Base-by-base conservation (phyloP, 2,329 filamentous ascomycete genomes). In the Colletotrichum sansevieriae region DNA sequence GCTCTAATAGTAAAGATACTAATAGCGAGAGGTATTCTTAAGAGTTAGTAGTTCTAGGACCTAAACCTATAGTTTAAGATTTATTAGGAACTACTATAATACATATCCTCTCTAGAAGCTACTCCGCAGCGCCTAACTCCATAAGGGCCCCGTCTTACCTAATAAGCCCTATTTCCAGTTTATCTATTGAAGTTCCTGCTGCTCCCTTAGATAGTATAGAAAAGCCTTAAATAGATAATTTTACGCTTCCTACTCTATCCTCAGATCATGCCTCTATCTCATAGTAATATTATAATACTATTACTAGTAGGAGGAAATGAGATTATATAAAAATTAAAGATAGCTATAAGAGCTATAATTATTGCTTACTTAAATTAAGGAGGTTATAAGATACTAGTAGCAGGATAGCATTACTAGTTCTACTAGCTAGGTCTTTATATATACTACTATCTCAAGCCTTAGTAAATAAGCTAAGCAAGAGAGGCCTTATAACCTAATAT, bases 211-310 rank as follows among this genome's bases (percentile, higher is more conserved):
- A 12, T 9, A 18, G 49, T 6, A 10, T 55, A 12, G 18, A 22
- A 63, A 13, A 25, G 39, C 39, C 60, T 55, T 25, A 47, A 55
- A 55, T 25, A 55, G n/a, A 29, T 41, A 18, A 12, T 47, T 61
- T 63, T n/a, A 9, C 29, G 15, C n/a, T 63, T 15, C 51, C 60
- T 56, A 47, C 60, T 3, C 51, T 22, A 56, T 33, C 49, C 22
- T 63, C 51, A 12, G 7, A 55, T n/a, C n/a, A n/a, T n/a, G n/a
- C n/a, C n/a, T n/a, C n/a, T n/a, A n/a, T n/a, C n/a, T n/a, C n/a
- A n/a, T n/a, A 25, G 18, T 1, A 29, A 11, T 11, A n/a, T n/a
- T n/a, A n/a, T 22, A 6, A 63, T 47, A 18, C 18, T n/a, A 39
- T 41, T 10, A 56, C 29, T 10, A n/a, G 20, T 8, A 1, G 7